Base-by-base conservation (phyloP, 768 basidiomycete species). In the Lepiota subincarnata region DNA sequence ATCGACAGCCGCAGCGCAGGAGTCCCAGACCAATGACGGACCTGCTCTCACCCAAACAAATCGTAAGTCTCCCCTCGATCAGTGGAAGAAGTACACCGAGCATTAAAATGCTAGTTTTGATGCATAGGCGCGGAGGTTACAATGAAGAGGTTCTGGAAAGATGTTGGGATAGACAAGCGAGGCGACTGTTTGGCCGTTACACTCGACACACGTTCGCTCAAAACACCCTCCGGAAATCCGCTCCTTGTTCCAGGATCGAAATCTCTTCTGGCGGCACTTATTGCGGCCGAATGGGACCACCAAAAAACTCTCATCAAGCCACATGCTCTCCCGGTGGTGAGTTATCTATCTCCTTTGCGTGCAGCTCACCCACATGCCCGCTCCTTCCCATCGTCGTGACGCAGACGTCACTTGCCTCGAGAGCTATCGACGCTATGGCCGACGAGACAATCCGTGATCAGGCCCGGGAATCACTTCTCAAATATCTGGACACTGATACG, bases 241-340 rank as follows among this genome's bases (percentile, higher is more conserved):
- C 70, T 99, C 26, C 64, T 84, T 34, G 61, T 98, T 12, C 94
- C 94, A 0, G 68, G 71, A 44, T 73, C 80, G 56, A 91, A 90
- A 64, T 66, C 77, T 38, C 70, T 95, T 24, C 76, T 89, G 18
- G 93, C 95, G 1, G 76, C 90, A 1, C 77, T 97, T 53, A 84
- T 98, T 61, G 97, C 94, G 16, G 80, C 89, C 52, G 97, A 99
- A 73, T 99, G 97, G 97, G 94, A 99, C 62, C 89, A 87, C 63
- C 96, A 98, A 70, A 84, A 84, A 54, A 85, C 74, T 4, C 62
- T 95, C 1, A 65, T 98, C 57, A 98, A 95, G 68, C 88, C 88
- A 20, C 91, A 96, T 67, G 87, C 93, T 1, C 71, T 99, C 20
- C 94, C 97, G 13, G 82, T 97, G 81, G 96, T 97, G 65, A 49